These are phyloP conservation scores for Ilyonectria destructans DNA, from an alignment of 2,329 filamentous ascomycete species.

Conservation along the genomic window DNA sequence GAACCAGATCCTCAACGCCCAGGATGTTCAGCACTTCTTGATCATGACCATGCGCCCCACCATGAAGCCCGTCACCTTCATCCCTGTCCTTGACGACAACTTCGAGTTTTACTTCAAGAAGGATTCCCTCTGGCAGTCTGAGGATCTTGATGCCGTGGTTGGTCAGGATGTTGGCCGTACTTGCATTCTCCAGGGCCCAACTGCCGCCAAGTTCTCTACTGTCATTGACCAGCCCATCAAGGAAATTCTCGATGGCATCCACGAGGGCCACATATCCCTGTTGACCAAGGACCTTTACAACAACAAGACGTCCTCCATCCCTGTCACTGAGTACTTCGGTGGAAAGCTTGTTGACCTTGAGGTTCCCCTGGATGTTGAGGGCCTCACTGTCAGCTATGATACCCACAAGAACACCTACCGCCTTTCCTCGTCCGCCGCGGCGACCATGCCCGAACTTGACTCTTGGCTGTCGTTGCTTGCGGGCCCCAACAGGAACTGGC, in stretches of 20 bases:
- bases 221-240: slow-evolving; percentile 94
- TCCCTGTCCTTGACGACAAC: slow-evolving; percentile 94
- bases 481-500: slow-evolving; percentile 90
- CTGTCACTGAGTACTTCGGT: slow-evolving; percentile 94
- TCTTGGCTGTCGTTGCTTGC: slow-evolving; percentile 92
- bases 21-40: slow-evolving; percentile 98
- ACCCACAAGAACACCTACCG: slow-evolving; percentile 86
- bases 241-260: slow-evolving; percentile 93
- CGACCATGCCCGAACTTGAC: slow-evolving; percentile 83
- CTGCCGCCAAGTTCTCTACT: slow-evolving; percentile 91
- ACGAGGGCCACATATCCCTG: slow-evolving; percentile 87
- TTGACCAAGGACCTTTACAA: slow-evolving; percentile 87
- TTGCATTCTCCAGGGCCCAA: slow-evolving; percentile 96
- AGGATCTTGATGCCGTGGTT: slow-evolving; percentile 96
- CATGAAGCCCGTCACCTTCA: slow-evolving; percentile 97
- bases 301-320: slow-evolving; percentile 81
- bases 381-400: slow-evolving; percentile 87
- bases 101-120: slow-evolving; percentile 99
- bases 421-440: slow-evolving; percentile 81
- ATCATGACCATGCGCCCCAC: slow-evolving; percentile 91
- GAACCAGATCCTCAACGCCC: slow-evolving; percentile 94
- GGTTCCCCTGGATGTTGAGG: slow-evolving; percentile 85
- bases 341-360: slow-evolving; percentile 84
- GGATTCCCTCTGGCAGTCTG: slow-evolving; percentile 99
- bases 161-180: slow-evolving; percentile 96